Conservation (phyloP, 2,329 filamentous ascomycete species). For the Chaetomiaceae sp. region DNA sequence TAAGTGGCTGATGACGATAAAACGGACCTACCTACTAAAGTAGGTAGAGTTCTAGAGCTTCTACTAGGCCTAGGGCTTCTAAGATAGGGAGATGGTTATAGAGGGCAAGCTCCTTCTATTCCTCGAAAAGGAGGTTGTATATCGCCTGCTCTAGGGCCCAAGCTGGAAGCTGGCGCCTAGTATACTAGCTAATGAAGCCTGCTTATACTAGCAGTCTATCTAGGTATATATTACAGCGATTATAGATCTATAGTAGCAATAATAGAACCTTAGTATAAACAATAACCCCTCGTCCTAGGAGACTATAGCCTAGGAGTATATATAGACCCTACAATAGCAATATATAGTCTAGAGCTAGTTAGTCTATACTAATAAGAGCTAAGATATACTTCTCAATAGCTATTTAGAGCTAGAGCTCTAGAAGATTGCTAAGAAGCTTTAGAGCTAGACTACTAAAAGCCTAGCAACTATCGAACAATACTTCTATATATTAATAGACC, state of each 20-base stretch:
- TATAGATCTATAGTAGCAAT: too few species aligned
- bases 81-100: too few species aligned
- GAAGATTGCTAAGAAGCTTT: neutral
- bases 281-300: neutral
- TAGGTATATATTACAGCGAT: constrained; percentile 1
- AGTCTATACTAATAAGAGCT: too few species aligned
- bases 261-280: neutral
- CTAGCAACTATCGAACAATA: neutral
- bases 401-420: neutral
- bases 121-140: too few species aligned
- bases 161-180: neutral
- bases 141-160: neutral
- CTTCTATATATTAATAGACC: neutral
- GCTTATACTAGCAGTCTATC: neutral
- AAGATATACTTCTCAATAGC: too few species aligned
- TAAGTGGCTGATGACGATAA: neutral
- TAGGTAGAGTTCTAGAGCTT: neutral
- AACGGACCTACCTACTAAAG: neutral
- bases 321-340: too few species aligned
- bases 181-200: neutral
- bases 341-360: too few species aligned
- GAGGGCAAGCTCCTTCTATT: too few species aligned
- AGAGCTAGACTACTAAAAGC: neutral
- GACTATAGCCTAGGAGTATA: neutral
- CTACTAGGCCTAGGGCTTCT: too few species aligned